A percentile compares a stretch with the other conserved stretches of the same genome.
phyloP scores from a whole-genome alignment of 805 yeast genomes.

The Starmerella apis region DNA sequence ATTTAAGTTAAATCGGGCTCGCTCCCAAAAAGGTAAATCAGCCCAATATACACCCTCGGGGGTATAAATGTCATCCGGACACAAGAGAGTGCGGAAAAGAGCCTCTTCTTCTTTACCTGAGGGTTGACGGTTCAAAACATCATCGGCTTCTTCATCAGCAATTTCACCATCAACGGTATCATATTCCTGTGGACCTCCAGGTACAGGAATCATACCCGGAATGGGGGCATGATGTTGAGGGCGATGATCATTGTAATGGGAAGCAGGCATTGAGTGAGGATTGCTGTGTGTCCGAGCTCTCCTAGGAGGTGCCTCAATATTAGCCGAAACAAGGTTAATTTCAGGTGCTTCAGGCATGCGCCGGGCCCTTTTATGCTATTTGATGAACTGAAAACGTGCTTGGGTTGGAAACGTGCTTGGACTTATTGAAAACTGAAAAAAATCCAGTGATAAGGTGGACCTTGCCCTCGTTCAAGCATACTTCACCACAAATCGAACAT shows the following conservation, averaged over 20 bases:
- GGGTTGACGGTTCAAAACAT: conserved; percentile 23
- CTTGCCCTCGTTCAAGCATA: background rate
- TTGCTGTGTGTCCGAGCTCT: background rate
- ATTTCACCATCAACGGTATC: conserved; percentile 33
- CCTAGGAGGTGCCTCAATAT: background rate
- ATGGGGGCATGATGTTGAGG: conserved; percentile 30
- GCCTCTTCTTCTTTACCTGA: conserved; percentile 30
- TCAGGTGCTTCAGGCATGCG: background rate
- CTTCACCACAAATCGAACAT: background rate
- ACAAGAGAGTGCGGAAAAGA: conserved; percentile 29
- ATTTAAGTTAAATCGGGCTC: conserved; percentile 25
- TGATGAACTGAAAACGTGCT: conserved; percentile 2
- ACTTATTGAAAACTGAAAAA: background rate
- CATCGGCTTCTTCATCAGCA: conserved; percentile 25
- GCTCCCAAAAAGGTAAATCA: conserved; percentile 30
- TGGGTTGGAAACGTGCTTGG: no score
- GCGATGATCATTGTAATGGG: background rate
- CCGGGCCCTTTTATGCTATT: background rate
- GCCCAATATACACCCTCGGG: conserved; percentile 35
- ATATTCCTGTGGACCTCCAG: conserved; percentile 33
- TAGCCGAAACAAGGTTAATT: background rate
- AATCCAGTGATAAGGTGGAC: background rate
- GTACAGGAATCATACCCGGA: conserved; percentile 32
- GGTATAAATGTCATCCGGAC: conserved; percentile 31
- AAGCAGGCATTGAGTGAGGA: background rate